Conservation (phyloP, 2,329 filamentous ascomycete species). For the Achaetomium macrosporum region DNA sequence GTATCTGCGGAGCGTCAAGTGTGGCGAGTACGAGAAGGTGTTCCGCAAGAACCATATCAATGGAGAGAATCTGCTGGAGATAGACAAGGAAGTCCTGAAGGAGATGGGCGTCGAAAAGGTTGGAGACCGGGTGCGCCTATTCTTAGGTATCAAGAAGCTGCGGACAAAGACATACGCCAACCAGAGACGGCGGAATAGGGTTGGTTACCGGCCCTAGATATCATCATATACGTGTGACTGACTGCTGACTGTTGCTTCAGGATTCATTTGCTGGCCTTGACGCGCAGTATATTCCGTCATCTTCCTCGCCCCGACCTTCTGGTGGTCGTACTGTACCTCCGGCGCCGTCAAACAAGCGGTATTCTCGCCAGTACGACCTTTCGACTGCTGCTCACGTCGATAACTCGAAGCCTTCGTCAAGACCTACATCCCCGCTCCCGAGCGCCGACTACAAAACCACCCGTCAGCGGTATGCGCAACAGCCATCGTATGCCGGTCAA, state of each 20-base stretch:
- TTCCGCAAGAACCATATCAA: slow-evolving; percentile 95
- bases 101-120: slow-evolving; percentile 99
- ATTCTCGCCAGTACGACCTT: slow-evolving; percentile 55
- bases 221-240: not conserved
- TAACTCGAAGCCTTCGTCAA: slow-evolving; percentile 52
- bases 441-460: slow-evolving; percentile 50
- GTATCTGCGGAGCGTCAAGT: slow-evolving; percentile 87
- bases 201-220: slow-evolving; percentile 38
- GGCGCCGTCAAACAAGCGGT: slow-evolving; percentile 51
- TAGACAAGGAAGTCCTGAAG: slow-evolving; percentile 92
- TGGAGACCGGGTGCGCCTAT: slow-evolving; percentile 88
- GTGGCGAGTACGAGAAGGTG: slow-evolving; percentile 84
- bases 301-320: slow-evolving; percentile 58
- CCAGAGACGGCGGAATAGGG: slow-evolving; percentile 78
- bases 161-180: slow-evolving; percentile 70
- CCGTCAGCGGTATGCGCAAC: slow-evolving; percentile 53
- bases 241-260: slow-evolving; percentile 38
- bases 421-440: slow-evolving; percentile 63
- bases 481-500: slow-evolving; percentile 24
- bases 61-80: slow-evolving; percentile 91
- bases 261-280: slow-evolving; percentile 82
- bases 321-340: slow-evolving; percentile 41
- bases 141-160: slow-evolving; percentile 77
- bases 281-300: slow-evolving; percentile 54
- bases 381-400: slow-evolving; percentile 32